phyloP scores from a whole-genome alignment of 2,329 filamentous ascomycete species.

The Talaromyces sp. region DNA sequence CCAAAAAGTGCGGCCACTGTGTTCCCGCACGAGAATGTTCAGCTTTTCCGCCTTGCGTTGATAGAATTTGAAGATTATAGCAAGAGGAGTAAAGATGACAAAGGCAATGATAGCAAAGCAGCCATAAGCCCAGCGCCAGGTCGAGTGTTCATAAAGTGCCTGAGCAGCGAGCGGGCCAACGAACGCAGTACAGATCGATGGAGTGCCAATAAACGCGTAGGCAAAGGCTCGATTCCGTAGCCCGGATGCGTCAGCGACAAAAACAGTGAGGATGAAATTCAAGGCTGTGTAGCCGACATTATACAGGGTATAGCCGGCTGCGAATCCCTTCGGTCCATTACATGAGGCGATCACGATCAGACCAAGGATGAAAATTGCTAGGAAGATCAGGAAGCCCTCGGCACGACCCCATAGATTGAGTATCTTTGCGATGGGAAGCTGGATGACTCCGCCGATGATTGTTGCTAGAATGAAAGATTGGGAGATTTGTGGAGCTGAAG shows the following conservation, averaged over 20 bases:
- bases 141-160: constrained; percentile 45
- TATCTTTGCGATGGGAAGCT: constrained; percentile 58
- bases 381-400: constrained; percentile 52
- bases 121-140: constrained; percentile 61
- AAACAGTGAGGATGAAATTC: constrained; percentile 52
- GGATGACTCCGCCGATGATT: constrained; percentile 54
- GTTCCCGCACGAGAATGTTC: constrained; percentile 45
- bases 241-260: constrained; percentile 59
- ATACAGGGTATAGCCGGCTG: constrained; percentile 59
- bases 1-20: constrained; percentile 42
- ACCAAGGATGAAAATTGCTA: constrained; percentile 44
- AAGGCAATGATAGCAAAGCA: constrained; percentile 57
- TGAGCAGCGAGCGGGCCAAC: constrained; percentile 49
- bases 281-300: constrained; percentile 54
- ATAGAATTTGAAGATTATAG: constrained; percentile 51
- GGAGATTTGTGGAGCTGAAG: constrained; percentile 45
- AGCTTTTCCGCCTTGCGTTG: constrained; percentile 52
- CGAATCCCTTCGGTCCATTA: constrained; percentile 56
- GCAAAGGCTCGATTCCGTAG: constrained; percentile 58
- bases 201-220: constrained; percentile 53
- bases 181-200: constrained; percentile 57
- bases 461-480: constrained; percentile 53
- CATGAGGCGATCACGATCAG: constrained; percentile 60
- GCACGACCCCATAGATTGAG: constrained; percentile 60
- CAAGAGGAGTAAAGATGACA: constrained; percentile 51